Conservation (phyloP, 148 eudicot genomes). For the Cornus florida region DNA sequence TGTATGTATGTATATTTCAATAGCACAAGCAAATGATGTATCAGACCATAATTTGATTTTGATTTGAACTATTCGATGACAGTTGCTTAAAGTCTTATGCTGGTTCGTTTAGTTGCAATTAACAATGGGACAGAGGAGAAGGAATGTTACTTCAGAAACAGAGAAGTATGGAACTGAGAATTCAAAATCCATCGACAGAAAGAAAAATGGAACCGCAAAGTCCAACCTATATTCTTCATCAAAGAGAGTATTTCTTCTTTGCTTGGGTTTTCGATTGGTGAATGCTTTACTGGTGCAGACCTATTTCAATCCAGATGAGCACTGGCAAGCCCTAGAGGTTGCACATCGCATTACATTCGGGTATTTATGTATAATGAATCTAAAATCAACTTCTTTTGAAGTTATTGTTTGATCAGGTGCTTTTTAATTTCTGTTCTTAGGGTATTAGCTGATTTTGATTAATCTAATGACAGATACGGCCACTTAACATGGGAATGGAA, state of each 20-base stretch:
- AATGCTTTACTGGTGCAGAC: conserved; percentile 85
- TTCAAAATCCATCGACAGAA: conserved; percentile 16
- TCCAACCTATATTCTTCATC: conserved; percentile 30
- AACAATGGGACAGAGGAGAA: conserved; percentile 60
- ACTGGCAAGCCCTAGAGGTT: conserved; percentile 96
- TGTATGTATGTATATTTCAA: too few relatives aligned
- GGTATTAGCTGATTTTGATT: conserved; percentile 14
- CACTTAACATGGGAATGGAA: conserved; percentile 98
- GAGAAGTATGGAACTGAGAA: conserved; percentile 11
- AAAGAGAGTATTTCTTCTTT: conserved; percentile 46
- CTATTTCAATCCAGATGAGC: conserved; percentile 95
- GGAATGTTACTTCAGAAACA: conserved; percentile 19
- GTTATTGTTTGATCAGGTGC: neutral
- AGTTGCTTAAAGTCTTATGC: neutral
- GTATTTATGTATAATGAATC: conserved; percentile 24
- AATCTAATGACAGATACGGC: conserved; percentile 61
- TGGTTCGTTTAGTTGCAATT: conserved; percentile 12
- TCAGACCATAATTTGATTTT: neutral
- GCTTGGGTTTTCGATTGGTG: conserved; percentile 49
- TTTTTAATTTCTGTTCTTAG: neutral
- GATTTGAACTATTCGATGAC: neutral
- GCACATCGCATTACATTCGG: conserved; percentile 84
- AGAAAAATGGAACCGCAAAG: conserved; percentile 15
- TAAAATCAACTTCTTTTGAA: neutral
- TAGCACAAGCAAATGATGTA: too few relatives aligned